Evolutionary conservation across 2,329 filamentous ascomycete genomes (phyloP).

Genomic region (Tricladium varicosporioides): DNA sequence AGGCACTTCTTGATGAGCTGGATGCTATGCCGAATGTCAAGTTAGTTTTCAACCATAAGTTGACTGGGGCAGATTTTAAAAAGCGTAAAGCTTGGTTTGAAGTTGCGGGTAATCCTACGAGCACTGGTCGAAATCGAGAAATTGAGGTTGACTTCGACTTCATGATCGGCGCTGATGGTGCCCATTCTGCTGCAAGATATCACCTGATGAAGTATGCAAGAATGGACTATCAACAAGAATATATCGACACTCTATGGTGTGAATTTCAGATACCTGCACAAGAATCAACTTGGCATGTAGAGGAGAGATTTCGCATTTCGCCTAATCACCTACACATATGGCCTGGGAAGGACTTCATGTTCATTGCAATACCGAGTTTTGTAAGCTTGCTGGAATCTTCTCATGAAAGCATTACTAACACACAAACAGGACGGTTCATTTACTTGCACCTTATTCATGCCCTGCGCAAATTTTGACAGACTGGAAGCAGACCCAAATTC

Average conservation of each 20-base stretch:
- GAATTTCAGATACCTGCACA: constrained; percentile 78
- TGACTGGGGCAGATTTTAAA: constrained; percentile 84
- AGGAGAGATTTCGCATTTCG: constrained; percentile 70
- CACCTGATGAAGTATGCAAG: constrained; percentile 94
- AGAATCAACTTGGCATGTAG: constrained; percentile 29
- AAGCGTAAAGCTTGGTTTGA: constrained; percentile 87
- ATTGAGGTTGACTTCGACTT: constrained; percentile 87
- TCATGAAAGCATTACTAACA: constrained; percentile 10
- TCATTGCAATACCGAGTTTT: constrained; percentile 83
- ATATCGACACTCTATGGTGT: constrained; percentile 97
- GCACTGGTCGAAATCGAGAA: constrained; percentile 46
- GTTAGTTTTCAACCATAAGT: constrained; percentile 89
- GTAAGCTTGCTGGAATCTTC: constrained; percentile 7
- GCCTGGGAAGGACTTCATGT: constrained; percentile 94
- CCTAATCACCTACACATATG: constrained; percentile 96
- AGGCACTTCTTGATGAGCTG: constrained; percentile 77
- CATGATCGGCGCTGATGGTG: constrained; percentile 91
- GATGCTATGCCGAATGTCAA: constrained; percentile 85
- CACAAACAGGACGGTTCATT: constrained; percentile 76
- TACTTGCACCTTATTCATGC: constrained; percentile 90
- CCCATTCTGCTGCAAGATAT: constrained; percentile 86
- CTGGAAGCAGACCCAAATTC: constrained; percentile 62
- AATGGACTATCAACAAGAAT: constrained; percentile 90
- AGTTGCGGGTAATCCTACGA: constrained; percentile 36
- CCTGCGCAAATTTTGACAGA: constrained; percentile 63